Conservation (phyloP, 2,329 filamentous ascomycete species). For the Trichothecium roseum region DNA sequence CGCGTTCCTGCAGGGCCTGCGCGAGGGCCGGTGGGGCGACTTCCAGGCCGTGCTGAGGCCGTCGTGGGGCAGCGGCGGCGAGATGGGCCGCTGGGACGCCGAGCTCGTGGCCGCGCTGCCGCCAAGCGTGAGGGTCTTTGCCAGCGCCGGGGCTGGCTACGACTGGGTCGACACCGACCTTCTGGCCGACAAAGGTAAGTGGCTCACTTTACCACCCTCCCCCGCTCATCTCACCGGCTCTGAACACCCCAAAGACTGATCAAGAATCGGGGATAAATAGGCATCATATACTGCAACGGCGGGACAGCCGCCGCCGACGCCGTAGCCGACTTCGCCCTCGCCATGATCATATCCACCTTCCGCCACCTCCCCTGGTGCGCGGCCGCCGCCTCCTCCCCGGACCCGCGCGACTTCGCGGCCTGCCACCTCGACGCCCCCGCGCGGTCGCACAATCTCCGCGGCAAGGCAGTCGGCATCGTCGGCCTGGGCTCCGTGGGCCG, state of each 20-base stretch:
- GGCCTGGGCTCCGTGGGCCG: conserved; percentile 59
- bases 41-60: conserved; percentile 48
- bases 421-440: conserved; percentile 51
- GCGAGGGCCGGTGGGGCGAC: conserved; percentile 41
- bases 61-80: conserved; percentile 52
- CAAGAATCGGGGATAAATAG: no score
- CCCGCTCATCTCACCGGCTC: no score
- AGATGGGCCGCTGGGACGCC: conserved; percentile 55
- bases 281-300: conserved; percentile 63
- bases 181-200: conserved; percentile 47
- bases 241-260: no score
- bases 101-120: conserved; percentile 50
- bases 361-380: conserved; percentile 57
- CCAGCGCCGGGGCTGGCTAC: conserved; percentile 54
- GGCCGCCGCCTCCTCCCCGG: conserved; percentile 35
- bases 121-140: conserved; percentile 46
- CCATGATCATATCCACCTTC: conserved; percentile 59
- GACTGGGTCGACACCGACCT: conserved; percentile 56
- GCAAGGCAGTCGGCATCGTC: conserved; percentile 52
- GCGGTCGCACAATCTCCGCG: conserved; percentile 52
- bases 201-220: background rate
- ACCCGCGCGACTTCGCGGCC: conserved; percentile 33
- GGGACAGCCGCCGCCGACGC: conserved; percentile 61
- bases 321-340: conserved; percentile 61
- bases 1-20: conserved; percentile 38